A percentile compares a stretch with the other conserved stretches of the same genome.
Evolutionary conservation across 192 early-diverging fungal species (phyloP).

Genomic region (Coemansia sp.): DNA sequence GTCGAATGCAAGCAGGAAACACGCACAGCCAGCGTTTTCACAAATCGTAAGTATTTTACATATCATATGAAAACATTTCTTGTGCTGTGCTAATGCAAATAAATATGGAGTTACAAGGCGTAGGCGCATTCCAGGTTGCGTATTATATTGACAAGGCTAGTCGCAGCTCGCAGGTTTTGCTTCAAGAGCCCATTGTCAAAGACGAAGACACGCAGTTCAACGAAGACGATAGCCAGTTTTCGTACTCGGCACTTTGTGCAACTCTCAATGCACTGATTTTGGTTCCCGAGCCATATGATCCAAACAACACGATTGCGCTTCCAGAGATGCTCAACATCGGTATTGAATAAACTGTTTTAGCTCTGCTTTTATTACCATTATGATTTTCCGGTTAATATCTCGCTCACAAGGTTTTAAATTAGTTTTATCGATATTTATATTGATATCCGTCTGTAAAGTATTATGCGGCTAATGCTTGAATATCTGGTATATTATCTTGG

Average conservation of each 20-base stretch:
- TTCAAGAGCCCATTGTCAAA: conserved; percentile 45
- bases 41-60: conserved; percentile 25
- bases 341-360: conserved; percentile 1
- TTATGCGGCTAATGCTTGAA: no score
- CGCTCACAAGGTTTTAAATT: neutral
- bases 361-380: no score
- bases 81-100: no score
- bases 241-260: conserved; percentile 24
- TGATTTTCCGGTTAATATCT: no score
- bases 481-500: no score
- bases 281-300: conserved; percentile 49
- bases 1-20: conserved; percentile 20
- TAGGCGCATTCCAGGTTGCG: conserved; percentile 45
- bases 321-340: conserved; percentile 15
- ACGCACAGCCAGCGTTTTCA: conserved; percentile 22
- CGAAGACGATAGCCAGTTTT: conserved; percentile 23
- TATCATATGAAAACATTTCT: neutral
- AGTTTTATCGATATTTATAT: neutral
- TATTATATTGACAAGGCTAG: conserved; percentile 37
- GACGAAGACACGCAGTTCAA: conserved; percentile 8
- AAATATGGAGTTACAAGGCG: neutral
- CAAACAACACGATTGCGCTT: conserved; percentile 35
- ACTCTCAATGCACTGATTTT: conserved; percentile 27
- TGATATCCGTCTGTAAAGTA: neutral
- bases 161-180: conserved; percentile 15